Evolutionary conservation across 768 basidiomycete genomes (phyloP).

Genomic region (Termitomyces sp.): DNA sequence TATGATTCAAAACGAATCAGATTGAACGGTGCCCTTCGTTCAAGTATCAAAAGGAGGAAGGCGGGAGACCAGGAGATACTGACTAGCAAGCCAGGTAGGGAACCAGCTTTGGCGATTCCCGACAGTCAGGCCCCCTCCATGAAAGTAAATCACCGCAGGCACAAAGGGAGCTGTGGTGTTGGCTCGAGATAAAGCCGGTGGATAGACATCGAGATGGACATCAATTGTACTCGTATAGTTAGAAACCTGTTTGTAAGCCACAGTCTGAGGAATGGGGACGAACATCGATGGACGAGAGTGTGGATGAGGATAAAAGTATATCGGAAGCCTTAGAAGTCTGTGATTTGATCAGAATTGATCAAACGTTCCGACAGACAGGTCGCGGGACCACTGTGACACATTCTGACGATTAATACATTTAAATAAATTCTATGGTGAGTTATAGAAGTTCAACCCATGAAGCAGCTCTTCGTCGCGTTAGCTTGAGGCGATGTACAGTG

Average conservation of each 20-base stretch:
- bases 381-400: too few relatives aligned
- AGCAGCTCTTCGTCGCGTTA: too few relatives aligned
- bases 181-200: conserved; percentile 8
- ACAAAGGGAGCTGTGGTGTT: conserved; percentile 3
- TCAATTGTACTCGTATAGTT: neutral
- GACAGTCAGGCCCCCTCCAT: conserved; percentile 54
- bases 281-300: neutral
- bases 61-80: conserved; percentile 11
- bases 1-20: neutral
- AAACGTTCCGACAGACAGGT: too few relatives aligned
- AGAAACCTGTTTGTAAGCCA: conserved; percentile 16
- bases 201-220: conserved; percentile 17
- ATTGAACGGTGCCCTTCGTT: conserved; percentile 1
- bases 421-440: too few relatives aligned
- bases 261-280: conserved; percentile 2
- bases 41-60: conserved; percentile 11
- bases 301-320: neutral
- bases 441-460: too few relatives aligned
- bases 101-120: conserved; percentile 59
- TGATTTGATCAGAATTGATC: too few relatives aligned
- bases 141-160: conserved; percentile 38
- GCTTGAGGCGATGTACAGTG: too few relatives aligned
- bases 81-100: conserved; percentile 59
- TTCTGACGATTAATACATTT: too few relatives aligned
- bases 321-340: too few relatives aligned